Percentiles rank a stretch among this genome's conserved stretches.
These are phyloP conservation scores for Monilinia aucupariae DNA, from an alignment of 2,329 filamentous ascomycete species.

Conservation along the genomic window DNA sequence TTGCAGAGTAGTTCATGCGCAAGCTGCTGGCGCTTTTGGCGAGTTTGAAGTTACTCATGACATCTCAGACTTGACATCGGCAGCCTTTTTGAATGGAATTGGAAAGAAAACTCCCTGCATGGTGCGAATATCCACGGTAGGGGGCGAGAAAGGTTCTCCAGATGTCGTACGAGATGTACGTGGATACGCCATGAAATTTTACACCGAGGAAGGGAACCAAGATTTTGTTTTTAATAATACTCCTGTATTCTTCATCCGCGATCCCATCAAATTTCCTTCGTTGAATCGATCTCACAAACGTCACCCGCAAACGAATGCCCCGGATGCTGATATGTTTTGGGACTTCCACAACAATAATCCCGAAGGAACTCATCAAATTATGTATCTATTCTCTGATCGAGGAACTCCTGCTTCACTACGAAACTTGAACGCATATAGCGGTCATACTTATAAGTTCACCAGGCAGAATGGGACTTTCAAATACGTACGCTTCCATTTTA, in stretches of 20 bases:
- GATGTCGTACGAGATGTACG: slow-evolving; percentile 43
- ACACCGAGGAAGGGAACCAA: slow-evolving; percentile 46
- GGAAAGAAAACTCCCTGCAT: slow-evolving; percentile 58
- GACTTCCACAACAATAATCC: slow-evolving; percentile 17
- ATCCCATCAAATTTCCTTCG: slow-evolving; percentile 63
- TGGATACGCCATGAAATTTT: slow-evolving; percentile 47
- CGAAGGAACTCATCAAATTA: slow-evolving; percentile 57
- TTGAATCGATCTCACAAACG: slow-evolving; percentile 44
- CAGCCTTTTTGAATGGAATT: slow-evolving; percentile 47
- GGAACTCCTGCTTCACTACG: slow-evolving; percentile 61
- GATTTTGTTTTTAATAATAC: slow-evolving; percentile 30
- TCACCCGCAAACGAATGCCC: slow-evolving; percentile 37
- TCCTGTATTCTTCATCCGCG: slow-evolving; percentile 66
- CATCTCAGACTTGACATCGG: slow-evolving; percentile 49
- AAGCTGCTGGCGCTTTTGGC: slow-evolving; percentile 41
- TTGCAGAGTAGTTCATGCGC: slow-evolving; percentile 49
- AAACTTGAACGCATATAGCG: slow-evolving; percentile 63
- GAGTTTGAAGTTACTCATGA: slow-evolving; percentile 57
- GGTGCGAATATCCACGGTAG: slow-evolving; percentile 52
- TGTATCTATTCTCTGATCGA: slow-evolving; percentile 61
- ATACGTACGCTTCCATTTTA: slow-evolving; percentile 61
- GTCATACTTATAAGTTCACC: slow-evolving; percentile 61
- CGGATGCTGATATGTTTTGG: slow-evolving; percentile 29
- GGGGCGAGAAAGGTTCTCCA: slow-evolving; percentile 40
- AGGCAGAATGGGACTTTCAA: slow-evolving; percentile 61